phyloP scores from a whole-genome alignment of 139 green algal species.

The Gonium pectorale region DNA sequence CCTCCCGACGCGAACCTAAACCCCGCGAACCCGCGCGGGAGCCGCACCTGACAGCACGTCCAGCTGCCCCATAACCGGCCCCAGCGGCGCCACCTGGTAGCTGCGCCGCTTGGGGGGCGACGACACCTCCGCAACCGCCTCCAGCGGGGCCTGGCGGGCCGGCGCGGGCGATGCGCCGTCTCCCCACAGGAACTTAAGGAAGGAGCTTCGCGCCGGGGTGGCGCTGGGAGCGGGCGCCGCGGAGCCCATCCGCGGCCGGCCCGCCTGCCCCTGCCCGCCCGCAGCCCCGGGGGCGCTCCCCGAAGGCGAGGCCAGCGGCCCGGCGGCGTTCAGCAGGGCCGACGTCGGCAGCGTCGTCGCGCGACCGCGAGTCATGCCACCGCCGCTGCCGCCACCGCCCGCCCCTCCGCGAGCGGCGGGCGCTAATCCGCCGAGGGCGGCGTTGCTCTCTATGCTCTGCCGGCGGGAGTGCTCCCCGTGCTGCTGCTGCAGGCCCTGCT shows the following conservation, averaged over 20 bases:
- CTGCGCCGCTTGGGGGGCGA: background rate
- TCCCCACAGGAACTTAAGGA: constrained; percentile 19
- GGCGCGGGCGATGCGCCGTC: background rate
- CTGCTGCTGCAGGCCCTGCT: background rate
- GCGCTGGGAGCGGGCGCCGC: background rate
- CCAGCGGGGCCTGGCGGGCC: background rate
- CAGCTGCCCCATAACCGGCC: constrained; percentile 1
- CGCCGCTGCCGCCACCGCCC: background rate
- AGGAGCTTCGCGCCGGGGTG: background rate
- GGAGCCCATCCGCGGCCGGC: too few species aligned
- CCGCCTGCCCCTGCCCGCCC: background rate
- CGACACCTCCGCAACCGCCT: background rate
- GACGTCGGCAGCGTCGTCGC: background rate
- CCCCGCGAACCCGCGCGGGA: background rate
- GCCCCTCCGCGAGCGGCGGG: background rate
- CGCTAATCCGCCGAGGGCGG: too few species aligned
- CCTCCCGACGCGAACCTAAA: too few species aligned
- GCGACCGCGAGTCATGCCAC: background rate
- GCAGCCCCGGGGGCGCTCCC: background rate
- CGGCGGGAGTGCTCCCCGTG: background rate
- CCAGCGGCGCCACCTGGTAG: constrained; percentile 10
- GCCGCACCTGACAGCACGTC: constrained; percentile 33
- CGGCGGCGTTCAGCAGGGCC: too few species aligned
- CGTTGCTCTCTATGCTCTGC: background rate
- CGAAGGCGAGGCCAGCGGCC: background rate